Evolutionary conservation across 345 rosid genomes (phyloP), one percentile per base, ranked within the genome.

Genomic region (Zanthoxylum bungeanum): DNA sequence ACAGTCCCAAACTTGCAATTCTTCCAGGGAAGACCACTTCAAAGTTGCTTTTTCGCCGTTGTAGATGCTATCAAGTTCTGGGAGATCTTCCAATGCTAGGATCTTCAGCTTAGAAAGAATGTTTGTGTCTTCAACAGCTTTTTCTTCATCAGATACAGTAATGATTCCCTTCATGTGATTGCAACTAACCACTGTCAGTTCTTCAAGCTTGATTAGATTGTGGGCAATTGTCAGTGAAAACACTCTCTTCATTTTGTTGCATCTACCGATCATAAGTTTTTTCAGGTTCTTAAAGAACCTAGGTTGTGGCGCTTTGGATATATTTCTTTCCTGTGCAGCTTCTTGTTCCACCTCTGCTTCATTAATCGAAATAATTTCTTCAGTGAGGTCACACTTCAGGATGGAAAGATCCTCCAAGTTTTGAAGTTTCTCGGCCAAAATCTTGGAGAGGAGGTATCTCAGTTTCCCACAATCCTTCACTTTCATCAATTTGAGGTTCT

Each of bases 341-440:
- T n/a, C n/a, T n/a, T n/a, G n/a, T n/a, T n/a, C n/a, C 57, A 22
- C 11, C 57, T 52, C 24, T 21, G 57, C 57, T n/a, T 2, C 21
- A 4, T 52, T n/a, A n/a, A n/a, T n/a, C n/a, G 60, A 27, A 56
- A 56, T 34, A 56, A 56, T 56, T 56, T 56, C 34, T 56, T 56
- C 34, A 19, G 10, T 10, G 60, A 25, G 5, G 9, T 5, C 28
- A 22, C 57, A 52, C 24, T 52, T 21, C 10, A 52, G 57, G 21
- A 52, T 52, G 7, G 28, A 3, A 19, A 52, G 57, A 5, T 22
- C 27, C 57, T 52, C 57, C 57, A 52, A 27, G 22, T 24, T 22
- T 9, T 52, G 24, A 52, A 52, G 28, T 52, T 52, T 52, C 3
- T 52, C 27, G 1, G 60, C 36, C 9, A 56, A 27, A 25, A 34